These are phyloP conservation scores for Fomes fomentarius DNA, from an alignment of 1,284 basidiomycete genomes.

Conservation along the genomic window DNA sequence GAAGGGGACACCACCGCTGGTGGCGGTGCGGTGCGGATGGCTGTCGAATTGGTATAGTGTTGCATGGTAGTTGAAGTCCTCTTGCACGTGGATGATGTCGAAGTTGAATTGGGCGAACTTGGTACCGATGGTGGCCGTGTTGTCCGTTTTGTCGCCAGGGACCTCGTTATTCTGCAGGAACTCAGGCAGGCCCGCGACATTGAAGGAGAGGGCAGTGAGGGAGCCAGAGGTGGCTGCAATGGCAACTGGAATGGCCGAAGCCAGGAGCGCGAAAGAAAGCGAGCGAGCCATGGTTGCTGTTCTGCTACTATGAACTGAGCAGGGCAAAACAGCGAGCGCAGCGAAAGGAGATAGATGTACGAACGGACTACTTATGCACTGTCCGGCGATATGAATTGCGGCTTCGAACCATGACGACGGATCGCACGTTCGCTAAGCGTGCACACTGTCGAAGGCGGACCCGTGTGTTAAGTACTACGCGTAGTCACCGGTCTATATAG, in stretches of 20 bases:
- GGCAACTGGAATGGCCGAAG: background rate
- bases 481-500: no score
- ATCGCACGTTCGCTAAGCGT: no score
- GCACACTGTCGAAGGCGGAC: no score
- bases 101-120: slow-evolving; percentile 6
- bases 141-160: slow-evolving; percentile 13
- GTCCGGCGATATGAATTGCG: no score
- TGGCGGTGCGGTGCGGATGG: slow-evolving; percentile 16
- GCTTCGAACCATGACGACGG: no score
- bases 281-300: no score
- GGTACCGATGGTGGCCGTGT: slow-evolving; percentile 6
- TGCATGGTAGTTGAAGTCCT: slow-evolving; percentile 20
- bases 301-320: no score
- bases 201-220: slow-evolving; percentile 9
- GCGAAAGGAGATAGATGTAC: no score
- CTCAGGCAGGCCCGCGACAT: slow-evolving; percentile 15
- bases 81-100: slow-evolving; percentile 14
- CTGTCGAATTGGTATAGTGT: slow-evolving; percentile 10
- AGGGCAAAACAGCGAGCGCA: no score
- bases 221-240: background rate
- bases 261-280: no score
- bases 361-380: no score
- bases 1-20: slow-evolving; percentile 11
- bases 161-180: slow-evolving; percentile 6
- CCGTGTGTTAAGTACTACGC: no score